phyloP scores from a whole-genome alignment of 805 yeast genomes.

The Candida sanyiensis region DNA sequence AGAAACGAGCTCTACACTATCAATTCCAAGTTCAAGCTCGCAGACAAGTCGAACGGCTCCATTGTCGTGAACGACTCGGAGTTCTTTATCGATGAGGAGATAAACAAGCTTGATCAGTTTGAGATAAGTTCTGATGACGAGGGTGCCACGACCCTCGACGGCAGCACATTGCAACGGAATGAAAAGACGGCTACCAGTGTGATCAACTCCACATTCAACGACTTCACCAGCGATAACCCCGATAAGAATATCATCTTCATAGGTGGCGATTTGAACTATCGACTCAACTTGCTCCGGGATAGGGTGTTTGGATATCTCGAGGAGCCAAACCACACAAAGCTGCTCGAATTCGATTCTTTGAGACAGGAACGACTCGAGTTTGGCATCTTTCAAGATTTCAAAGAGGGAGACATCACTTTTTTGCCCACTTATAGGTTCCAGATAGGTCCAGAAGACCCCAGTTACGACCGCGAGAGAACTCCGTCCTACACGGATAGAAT shows the following conservation, averaged over 20 bases:
- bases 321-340: constrained; percentile 27
- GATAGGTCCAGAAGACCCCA: constrained; percentile 14
- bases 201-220: background rate
- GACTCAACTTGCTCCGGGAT: constrained; percentile 31
- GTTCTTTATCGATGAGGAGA: constrained; percentile 27
- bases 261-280: constrained; percentile 52
- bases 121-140: constrained; percentile 17
- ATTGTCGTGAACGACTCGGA: constrained; percentile 18
- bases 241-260: constrained; percentile 27
- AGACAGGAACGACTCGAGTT: constrained; percentile 31
- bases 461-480: constrained; percentile 32
- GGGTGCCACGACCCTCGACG: no score
- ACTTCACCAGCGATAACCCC: constrained; percentile 1
- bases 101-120: constrained; percentile 11
- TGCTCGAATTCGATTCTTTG: constrained; percentile 42
- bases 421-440: constrained; percentile 50
- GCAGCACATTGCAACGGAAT: no score
- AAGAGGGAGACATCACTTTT: constrained; percentile 43
- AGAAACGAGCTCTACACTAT: constrained; percentile 41
- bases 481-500: constrained; percentile 62
- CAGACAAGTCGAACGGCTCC: constrained; percentile 16
- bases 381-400: constrained; percentile 31
- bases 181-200: background rate
- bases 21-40: constrained; percentile 24
- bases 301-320: constrained; percentile 27